phyloP scores from a whole-genome alignment of 768 basidiomycete species.

The Symmetrospora coprosmae region DNA sequence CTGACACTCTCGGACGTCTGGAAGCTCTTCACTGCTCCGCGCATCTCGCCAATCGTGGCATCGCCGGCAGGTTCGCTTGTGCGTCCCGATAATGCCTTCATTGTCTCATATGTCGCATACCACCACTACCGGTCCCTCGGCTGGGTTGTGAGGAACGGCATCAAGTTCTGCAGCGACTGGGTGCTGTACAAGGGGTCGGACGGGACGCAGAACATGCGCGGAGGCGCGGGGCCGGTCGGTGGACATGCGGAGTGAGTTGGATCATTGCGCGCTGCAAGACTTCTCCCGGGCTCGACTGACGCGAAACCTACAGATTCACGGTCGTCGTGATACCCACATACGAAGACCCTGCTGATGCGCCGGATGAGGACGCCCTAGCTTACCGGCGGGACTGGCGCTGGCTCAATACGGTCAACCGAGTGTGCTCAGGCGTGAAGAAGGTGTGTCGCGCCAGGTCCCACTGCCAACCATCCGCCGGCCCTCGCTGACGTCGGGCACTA shows the following conservation, averaged over 20 bases:
- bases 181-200: slow-evolving; percentile 57
- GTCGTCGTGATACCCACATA: slow-evolving; percentile 82
- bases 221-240: slow-evolving; percentile 69
- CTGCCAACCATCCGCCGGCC: neutral
- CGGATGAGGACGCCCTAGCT: slow-evolving; percentile 47
- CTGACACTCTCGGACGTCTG: neutral
- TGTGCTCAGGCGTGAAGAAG: slow-evolving; percentile 94
- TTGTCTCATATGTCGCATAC: slow-evolving; percentile 75
- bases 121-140: slow-evolving; percentile 92
- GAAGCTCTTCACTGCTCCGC: neutral
- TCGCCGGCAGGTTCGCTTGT: slow-evolving; percentile 50
- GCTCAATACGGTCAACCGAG: slow-evolving; percentile 91
- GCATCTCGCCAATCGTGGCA: slow-evolving; percentile 32
- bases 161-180: slow-evolving; percentile 95
- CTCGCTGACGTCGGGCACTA: neutral
- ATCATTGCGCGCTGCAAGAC: neutral
- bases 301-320: slow-evolving; percentile 52
- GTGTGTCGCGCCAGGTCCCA: slow-evolving; percentile 44
- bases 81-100: slow-evolving; percentile 72
- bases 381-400: slow-evolving; percentile 68
- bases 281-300: neutral
- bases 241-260: slow-evolving; percentile 78
- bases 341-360: slow-evolving; percentile 59
- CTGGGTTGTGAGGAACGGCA: slow-evolving; percentile 88
- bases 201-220: slow-evolving; percentile 4